These are phyloP conservation scores for Aspergillus sclerotioniger DNA, from an alignment of 495 filamentous ascomycete species.

Conservation along the genomic window DNA sequence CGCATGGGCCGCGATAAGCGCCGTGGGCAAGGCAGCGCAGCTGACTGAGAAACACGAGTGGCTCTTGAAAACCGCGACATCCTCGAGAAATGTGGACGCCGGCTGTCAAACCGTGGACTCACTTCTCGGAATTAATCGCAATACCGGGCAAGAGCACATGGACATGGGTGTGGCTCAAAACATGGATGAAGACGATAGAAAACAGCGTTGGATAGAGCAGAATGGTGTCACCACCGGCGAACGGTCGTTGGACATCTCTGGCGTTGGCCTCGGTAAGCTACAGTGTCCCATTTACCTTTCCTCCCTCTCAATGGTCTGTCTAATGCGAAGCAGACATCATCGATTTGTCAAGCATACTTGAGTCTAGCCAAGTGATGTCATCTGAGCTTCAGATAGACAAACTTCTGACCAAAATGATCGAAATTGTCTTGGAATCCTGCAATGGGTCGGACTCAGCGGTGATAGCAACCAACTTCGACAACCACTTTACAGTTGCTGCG, in stretches of 20 bases:
- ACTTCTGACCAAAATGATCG: conserved; percentile 82
- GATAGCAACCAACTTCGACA: conserved; percentile 72
- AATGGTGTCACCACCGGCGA: conserved; percentile 43
- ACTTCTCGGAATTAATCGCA: conserved; percentile 48
- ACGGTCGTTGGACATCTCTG: conserved; percentile 43
- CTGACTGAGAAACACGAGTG: conserved; percentile 70
- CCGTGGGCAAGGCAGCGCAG: conserved; percentile 68
- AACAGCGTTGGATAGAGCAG: conserved; percentile 76
- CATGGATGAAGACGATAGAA: conserved; percentile 55
- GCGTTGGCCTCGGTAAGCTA: conserved; percentile 42
- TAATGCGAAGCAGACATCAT: conserved; percentile 63
- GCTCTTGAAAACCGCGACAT: conserved; percentile 64
- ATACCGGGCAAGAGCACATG: conserved; percentile 53
- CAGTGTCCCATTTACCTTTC: too few species aligned
- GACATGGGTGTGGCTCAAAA: conserved; percentile 33
- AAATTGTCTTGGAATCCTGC: conserved; percentile 84
- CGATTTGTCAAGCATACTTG: conserved; percentile 80
- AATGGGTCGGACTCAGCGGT: conserved; percentile 76
- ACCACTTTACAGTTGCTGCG: conserved; percentile 74
- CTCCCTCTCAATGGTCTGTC: too few species aligned
- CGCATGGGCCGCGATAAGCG: conserved; percentile 71
- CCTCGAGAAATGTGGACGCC: conserved; percentile 61
- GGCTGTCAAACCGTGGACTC: conserved; percentile 69
- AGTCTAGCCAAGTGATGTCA: conserved; percentile 86
- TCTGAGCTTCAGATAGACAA: conserved; percentile 83